Conservation (phyloP, 768 basidiomycete genomes). For the Suillus luteus region DNA sequence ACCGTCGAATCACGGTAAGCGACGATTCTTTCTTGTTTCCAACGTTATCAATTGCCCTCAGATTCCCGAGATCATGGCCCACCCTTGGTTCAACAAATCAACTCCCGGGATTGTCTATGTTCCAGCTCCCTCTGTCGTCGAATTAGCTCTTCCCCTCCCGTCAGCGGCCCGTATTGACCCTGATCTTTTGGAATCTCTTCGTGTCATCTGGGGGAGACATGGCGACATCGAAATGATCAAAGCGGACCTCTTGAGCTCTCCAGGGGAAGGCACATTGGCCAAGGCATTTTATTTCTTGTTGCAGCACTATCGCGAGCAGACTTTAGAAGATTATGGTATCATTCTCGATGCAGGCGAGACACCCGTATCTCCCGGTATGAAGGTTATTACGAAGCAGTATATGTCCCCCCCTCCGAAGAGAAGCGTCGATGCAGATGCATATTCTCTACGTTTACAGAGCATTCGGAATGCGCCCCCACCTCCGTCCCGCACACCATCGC, state of each 20-base stretch:
- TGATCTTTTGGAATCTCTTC: conserved; percentile 76
- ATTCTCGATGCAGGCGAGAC: conserved; percentile 37
- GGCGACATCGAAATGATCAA: conserved; percentile 60
- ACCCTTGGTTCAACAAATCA: conserved; percentile 76
- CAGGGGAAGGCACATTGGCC: conserved; percentile 70
- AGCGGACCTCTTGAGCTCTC: conserved; percentile 67
- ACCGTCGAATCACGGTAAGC: conserved; percentile 76
- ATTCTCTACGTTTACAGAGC: conserved; percentile 23
- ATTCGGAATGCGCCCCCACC: conserved; percentile 30
- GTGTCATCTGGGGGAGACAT: conserved; percentile 82
- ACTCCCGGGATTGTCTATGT: conserved; percentile 51
- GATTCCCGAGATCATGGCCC: conserved; percentile 84
- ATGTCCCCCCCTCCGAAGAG: conserved; percentile 41
- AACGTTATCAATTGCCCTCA: conserved; percentile 31
- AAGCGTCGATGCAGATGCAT: conserved; percentile 18
- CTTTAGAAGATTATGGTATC: conserved; percentile 55
- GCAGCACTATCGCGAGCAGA: conserved; percentile 69
- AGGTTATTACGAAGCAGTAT: conserved; percentile 43
- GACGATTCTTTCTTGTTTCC: conserved; percentile 6
- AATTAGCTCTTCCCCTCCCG: conserved; percentile 68
- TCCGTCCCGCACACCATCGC: conserved; percentile 34
- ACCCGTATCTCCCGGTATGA: conserved; percentile 24
- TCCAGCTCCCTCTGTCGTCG: conserved; percentile 61
- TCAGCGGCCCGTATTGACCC: conserved; percentile 72
- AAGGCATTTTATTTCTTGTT: conserved; percentile 92